A percentile compares a stretch with the other conserved stretches of the same genome.
These are phyloP conservation scores for Globisporangium echinulatum DNA, from an alignment of 352 stramenopile species.

Conservation along the genomic window DNA sequence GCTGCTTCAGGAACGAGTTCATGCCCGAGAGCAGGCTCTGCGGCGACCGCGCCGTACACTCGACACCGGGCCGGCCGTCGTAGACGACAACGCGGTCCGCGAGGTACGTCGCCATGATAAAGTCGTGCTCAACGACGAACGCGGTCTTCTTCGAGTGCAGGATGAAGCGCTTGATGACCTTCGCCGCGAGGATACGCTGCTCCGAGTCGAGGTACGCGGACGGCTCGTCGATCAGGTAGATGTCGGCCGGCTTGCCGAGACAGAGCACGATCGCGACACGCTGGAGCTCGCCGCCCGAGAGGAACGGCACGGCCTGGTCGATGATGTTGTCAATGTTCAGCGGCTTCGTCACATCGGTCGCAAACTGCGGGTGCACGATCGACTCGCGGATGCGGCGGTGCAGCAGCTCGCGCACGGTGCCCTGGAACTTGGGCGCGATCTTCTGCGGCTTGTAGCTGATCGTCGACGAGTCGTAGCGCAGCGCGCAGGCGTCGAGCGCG, in stretches of 20 bases:
- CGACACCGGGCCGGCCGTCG: slow-evolving; percentile 92
- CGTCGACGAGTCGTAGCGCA: slow-evolving; percentile 79
- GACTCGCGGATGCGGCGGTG: slow-evolving; percentile 97
- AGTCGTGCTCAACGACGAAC: slow-evolving; percentile 99
- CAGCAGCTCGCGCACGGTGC: slow-evolving; percentile 96
- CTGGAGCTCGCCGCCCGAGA: slow-evolving; percentile 99
- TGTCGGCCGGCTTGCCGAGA: slow-evolving; percentile 97
- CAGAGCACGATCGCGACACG: slow-evolving; percentile 97
- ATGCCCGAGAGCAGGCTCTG: slow-evolving; percentile 96
- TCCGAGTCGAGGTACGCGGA: slow-evolving; percentile 99
- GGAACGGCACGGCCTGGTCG: slow-evolving; percentile 96
- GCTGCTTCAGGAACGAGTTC: slow-evolving; percentile 99
- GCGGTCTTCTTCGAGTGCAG: slow-evolving; percentile 99
- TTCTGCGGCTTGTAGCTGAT: slow-evolving; percentile 99
- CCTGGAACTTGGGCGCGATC: slow-evolving; percentile 93
- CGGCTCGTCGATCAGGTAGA: slow-evolving; percentile 99
- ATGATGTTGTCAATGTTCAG: slow-evolving; percentile 98
- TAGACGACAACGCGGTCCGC: slow-evolving; percentile 96
- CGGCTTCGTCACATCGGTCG: slow-evolving; percentile 98
- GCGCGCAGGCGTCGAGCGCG: slow-evolving; percentile 65
- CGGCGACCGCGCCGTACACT: slow-evolving; percentile 95
- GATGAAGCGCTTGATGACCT: slow-evolving; percentile 99
- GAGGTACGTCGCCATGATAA: slow-evolving; percentile 99
- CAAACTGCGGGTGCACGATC: slow-evolving; percentile 98
- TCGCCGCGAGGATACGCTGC: slow-evolving; percentile 98